Evolutionary conservation across 73 alveolate genomes (phyloP).

Genomic region (Paramecium sonneborni): DNA sequence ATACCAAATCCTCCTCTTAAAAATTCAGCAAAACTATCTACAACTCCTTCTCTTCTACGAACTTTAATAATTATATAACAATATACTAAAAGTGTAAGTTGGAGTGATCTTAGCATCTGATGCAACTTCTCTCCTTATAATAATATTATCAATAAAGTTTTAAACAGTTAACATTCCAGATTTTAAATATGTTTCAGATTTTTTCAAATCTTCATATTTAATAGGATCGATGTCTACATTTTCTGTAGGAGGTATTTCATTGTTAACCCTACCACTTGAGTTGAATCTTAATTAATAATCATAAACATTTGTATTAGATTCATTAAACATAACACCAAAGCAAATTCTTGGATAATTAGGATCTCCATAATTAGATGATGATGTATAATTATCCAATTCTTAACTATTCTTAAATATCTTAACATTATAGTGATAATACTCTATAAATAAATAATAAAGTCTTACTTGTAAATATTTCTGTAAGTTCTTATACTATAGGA

Average conservation of each 20-base stretch:
- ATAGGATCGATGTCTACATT: constrained; percentile 11
- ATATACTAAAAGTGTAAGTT: background rate
- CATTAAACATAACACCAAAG: background rate
- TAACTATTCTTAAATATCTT: background rate
- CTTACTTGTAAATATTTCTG: constrained; percentile 17
- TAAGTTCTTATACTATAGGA: background rate
- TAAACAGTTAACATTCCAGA: constrained; percentile 19
- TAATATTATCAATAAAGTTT: constrained; percentile 57
- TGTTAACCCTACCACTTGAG: background rate
- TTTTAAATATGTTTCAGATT: background rate
- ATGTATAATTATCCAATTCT: background rate
- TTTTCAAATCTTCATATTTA: background rate
- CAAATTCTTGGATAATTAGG: background rate
- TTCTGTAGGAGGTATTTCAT: background rate
- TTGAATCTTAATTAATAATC: constrained; percentile 33
- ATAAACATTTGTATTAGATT: background rate
- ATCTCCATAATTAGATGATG: background rate
- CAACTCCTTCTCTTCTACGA: constrained; percentile 44
- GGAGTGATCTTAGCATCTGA: background rate
- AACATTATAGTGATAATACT: background rate
- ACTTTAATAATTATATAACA: background rate
- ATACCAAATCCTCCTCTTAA: constrained; percentile 57
- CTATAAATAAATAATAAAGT: background rate
- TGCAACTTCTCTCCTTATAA: background rate
- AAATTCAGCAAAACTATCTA: constrained; percentile 42